A percentile compares a stretch with the other conserved stretches of the same genome.
phyloP scores from a whole-genome alignment of 768 basidiomycete genomes.

The Inosperma sp. region DNA sequence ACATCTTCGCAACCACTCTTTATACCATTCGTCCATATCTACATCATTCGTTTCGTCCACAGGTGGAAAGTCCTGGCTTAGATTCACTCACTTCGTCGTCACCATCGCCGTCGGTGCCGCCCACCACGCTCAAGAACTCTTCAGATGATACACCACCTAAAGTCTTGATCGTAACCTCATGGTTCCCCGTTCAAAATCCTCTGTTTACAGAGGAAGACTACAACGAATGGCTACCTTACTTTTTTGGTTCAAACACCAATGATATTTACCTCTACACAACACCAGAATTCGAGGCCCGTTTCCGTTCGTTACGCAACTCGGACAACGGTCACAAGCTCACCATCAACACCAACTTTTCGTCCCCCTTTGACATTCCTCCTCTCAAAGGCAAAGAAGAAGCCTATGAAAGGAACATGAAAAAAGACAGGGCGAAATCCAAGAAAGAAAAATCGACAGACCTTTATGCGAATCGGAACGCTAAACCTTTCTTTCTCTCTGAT shows the following conservation, averaged over 20 bases:
- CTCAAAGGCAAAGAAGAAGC: conserved; percentile 29
- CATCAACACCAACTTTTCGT: conserved; percentile 43
- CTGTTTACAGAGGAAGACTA: conserved; percentile 47
- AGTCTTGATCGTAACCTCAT: conserved; percentile 50
- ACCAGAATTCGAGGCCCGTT: conserved; percentile 32
- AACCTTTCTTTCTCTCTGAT: conserved; percentile 47
- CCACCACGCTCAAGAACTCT: too few relatives aligned
- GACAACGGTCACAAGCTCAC: conserved; percentile 30
- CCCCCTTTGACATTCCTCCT: conserved; percentile 47
- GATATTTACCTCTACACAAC: conserved; percentile 53
- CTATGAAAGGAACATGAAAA: conserved; percentile 40
- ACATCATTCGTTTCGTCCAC: too few relatives aligned
- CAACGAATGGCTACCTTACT: conserved; percentile 39
- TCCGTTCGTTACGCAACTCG: conserved; percentile 32
- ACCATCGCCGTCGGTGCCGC: too few relatives aligned
- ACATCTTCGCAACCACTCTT: too few relatives aligned
- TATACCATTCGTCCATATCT: too few relatives aligned
- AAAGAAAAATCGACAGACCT: conserved; percentile 44
- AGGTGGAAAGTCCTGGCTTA: too few relatives aligned
- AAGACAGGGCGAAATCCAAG: conserved; percentile 40
- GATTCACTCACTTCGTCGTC: too few relatives aligned
- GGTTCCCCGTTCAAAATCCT: conserved; percentile 47
- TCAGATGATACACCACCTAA: conserved; percentile 7
- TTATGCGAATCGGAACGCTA: conserved; percentile 52
- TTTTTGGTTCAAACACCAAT: conserved; percentile 42